Evolutionary conservation across 768 basidiomycete species (phyloP).

Genomic region (Tylopilus rubrobrunneus): DNA sequence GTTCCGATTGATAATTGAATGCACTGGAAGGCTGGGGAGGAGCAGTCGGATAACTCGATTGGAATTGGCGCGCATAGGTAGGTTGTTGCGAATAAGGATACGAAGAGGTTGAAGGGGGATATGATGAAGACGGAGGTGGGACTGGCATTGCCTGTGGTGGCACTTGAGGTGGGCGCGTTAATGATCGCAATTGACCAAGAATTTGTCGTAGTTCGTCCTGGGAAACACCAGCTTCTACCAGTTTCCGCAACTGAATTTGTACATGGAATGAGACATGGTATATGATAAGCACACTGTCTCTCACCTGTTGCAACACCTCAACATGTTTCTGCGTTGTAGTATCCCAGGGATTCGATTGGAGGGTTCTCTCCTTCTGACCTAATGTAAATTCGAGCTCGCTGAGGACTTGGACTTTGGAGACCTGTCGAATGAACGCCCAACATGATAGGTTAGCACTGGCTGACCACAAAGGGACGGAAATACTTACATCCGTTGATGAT

Average conservation of each 20-base stretch:
- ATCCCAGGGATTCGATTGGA: conserved; percentile 76
- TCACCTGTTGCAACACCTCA: conserved; percentile 74
- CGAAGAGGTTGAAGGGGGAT: conserved; percentile 21
- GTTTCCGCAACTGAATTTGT: conserved; percentile 51
- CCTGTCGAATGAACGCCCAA: conserved; percentile 22
- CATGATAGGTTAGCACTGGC: conserved; percentile 1
- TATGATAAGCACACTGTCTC: conserved; percentile 19
- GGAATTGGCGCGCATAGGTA: conserved; percentile 25
- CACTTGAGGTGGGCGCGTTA: conserved; percentile 43
- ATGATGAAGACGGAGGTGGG: conserved; percentile 24
- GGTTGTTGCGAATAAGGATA: conserved; percentile 32
- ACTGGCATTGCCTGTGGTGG: conserved; percentile 32
- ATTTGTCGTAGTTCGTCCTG: conserved; percentile 79
- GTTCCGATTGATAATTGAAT: conserved; percentile 25
- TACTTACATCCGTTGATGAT: conserved; percentile 37
- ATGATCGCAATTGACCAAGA: conserved; percentile 59
- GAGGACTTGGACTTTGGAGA: conserved; percentile 76
- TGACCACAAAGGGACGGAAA: not conserved
- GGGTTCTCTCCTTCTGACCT: conserved; percentile 70
- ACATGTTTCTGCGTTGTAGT: conserved; percentile 64
- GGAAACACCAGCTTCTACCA: conserved; percentile 78
- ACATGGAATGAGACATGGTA: conserved; percentile 4
- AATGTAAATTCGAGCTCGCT: conserved; percentile 81
- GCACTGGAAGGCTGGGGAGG: conserved; percentile 30
- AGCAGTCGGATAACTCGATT: conserved; percentile 30